Base-by-base conservation (phyloP, 2,329 filamentous ascomycete species). In the Helicocarpus griseus region DNA sequence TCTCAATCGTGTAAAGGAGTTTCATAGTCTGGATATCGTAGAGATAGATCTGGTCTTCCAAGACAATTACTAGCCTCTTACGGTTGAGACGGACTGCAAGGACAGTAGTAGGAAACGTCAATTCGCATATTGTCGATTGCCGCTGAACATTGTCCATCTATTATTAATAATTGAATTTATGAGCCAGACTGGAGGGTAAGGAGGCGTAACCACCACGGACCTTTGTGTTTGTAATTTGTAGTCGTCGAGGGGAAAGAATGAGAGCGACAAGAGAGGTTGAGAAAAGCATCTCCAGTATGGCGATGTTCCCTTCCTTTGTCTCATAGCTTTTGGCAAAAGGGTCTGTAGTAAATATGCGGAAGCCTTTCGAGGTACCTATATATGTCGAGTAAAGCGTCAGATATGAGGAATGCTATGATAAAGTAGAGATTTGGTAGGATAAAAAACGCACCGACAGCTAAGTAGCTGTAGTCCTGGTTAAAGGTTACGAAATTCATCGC, bases 21-120 rank as follows among this genome's bases (percentile, higher is more conserved):
- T 87, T 91, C 91, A 98, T 97, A 66, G 96, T 97, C 70, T 90
- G 89, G 58, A 98, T 97, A 68, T 98, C 93, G 73, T 98, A 98
- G 46, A 98, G 79, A 71, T 97, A 98, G 56, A 97, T 95, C 66
- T 95, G 87, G 61, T 95, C 89, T 67, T 98, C 93, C 52, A 97
- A 78, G 13, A 97, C 85, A 29, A 98, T 90, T 11, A 93, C 89
- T 24, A 98, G 79, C 35, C 93, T 84, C 69, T 96, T 97, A 59
- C 93, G 81, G 69, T 98, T 98, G 62, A 98, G 76, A 58, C 90
- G 87, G 53, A 98, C 89, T 19, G 91, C 90, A 38, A 97, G 80
- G 9, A 98, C 89, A 47, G 90, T 89, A n/a, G 90, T 95, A 11
- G 91, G 91, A 62, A 98, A 98, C 3, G 91, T 97, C 65, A 98